Evolutionary conservation across 768 basidiomycete species (phyloP), one percentile per base, ranked within the genome.

Genomic region (Tulasnella sp.): DNA sequence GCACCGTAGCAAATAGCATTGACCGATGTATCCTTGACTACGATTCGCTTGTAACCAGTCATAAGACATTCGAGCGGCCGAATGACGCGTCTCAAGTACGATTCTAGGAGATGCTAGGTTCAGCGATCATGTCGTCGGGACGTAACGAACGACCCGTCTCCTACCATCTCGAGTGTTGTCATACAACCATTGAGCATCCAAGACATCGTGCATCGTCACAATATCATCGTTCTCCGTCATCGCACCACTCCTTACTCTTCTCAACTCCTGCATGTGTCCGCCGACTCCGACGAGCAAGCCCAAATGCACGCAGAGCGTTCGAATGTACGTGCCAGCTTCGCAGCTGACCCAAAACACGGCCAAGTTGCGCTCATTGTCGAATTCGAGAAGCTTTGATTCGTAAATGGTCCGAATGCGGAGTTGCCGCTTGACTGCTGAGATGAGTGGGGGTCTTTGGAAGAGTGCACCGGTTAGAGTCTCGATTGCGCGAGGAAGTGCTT

Each of bases 1-100:
- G 98, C 98, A 80, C 98, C 98, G 85, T 99, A 99, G 86, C 97
- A 99, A 79, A 99, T 94, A 73, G 98, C 98, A 82, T 99, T 99
- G 82, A 99, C 97, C 26, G 98, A 96, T 81, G 94, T 96, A 85
- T 99, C 98, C 85, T 99, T 99, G 81, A 99, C 96, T 48, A 99
- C 98, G 80, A 99, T 95, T 79, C 98, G 93, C 86, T 99, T 99
- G 87, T 98, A 99, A 75, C 96, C 95, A 79, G 95, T 89, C 82
- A 99, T 88, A 77, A 99, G 88, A 77, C 92, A 94, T 86, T 99
- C 98, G 79, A 99, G 87, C 11, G 98, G 98, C 79, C 93, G 91
- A 81, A 99, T 94, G 77, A 92, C 96, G 79, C 98, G 91, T 75
- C 98, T 93, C 48, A 99, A 90, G 86, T 99, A 99, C 4, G 96